Conservation (phyloP, 371 early-diverging fungal genomes). For the Haplosporangium sp. region DNA sequence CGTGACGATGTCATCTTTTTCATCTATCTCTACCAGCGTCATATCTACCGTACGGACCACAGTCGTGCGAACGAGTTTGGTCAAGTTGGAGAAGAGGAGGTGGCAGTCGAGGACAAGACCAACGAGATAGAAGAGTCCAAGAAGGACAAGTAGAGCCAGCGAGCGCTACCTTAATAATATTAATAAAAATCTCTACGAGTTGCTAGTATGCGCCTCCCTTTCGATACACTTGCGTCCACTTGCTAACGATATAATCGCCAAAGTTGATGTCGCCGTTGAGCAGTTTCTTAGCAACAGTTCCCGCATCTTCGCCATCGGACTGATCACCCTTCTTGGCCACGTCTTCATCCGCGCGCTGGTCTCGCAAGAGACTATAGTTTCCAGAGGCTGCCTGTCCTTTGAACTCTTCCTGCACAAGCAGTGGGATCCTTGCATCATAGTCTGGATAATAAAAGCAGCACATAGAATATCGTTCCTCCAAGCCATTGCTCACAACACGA, state of each 20-base stretch:
- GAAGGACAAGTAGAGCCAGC: conserved; percentile 54
- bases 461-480: conserved; percentile 57
- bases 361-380: conserved; percentile 43
- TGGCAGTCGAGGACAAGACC: conserved; percentile 28
- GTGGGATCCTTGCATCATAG: conserved; percentile 48
- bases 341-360: conserved; percentile 38
- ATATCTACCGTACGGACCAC: conserved; percentile 88
- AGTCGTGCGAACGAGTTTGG: conserved; percentile 93
- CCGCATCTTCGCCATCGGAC: conserved; percentile 8
- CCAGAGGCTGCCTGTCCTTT: conserved; percentile 46
- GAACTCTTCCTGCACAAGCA: conserved; percentile 37
- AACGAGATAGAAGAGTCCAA: conserved; percentile 47
- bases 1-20: conserved; percentile 92
- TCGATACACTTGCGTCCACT: conserved; percentile 55
- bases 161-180: not conserved
- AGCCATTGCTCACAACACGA: conserved; percentile 58
- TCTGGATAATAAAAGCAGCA: conserved; percentile 56
- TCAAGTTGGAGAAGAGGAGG: conserved; percentile 74
- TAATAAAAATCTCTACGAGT: not conserved
- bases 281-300: conserved; percentile 30
- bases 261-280: conserved; percentile 52
- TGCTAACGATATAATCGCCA: conserved; percentile 54
- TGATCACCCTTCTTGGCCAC: not conserved
- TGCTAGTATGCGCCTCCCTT: conserved; percentile 43
- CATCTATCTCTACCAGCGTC: conserved; percentile 89